phyloP scores from a whole-genome alignment of 2,329 filamentous ascomycete genomes.

The Rutstroemia sp. region DNA sequence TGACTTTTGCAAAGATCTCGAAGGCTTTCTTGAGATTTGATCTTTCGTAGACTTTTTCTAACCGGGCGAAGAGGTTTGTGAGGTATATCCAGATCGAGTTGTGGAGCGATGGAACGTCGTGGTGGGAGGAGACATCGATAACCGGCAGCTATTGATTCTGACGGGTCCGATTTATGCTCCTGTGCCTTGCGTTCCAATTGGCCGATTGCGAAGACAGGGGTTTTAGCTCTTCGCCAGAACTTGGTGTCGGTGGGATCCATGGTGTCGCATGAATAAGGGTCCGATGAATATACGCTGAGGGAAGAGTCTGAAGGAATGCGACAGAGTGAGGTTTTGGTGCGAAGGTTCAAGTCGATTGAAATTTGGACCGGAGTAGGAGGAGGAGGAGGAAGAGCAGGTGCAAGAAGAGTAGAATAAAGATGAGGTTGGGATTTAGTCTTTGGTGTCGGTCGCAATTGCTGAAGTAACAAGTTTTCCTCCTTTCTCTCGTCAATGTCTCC shows the following conservation, averaged over 20 bases:
- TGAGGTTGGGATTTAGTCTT: background rate
- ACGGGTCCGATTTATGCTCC: constrained; percentile 9
- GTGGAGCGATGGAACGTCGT: constrained; percentile 7
- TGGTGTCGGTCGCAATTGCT: constrained; percentile 1
- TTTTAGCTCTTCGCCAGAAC: constrained; percentile 20
- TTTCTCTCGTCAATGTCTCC: background rate
- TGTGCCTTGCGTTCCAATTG: constrained; percentile 20
- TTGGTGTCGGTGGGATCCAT: background rate
- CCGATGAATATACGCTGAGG: constrained; percentile 11
- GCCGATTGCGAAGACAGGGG: constrained; percentile 24
- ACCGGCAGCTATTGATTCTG: constrained; percentile 19
- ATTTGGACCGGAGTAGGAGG: background rate
- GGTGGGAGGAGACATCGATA: constrained; percentile 20
- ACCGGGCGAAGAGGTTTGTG: background rate
- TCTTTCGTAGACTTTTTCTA: constrained; percentile 19
- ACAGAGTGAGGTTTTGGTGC: background rate
- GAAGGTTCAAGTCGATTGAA: background rate
- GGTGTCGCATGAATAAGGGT: background rate
- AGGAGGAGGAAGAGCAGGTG: background rate
- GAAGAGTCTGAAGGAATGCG: constrained; percentile 7
- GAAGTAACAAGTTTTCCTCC: background rate
- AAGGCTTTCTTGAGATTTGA: constrained; percentile 26
- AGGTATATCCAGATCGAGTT: constrained; percentile 3
- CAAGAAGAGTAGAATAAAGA: background rate
- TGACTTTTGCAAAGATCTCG: constrained; percentile 19